phyloP scores from a whole-genome alignment of 176 grass and related monocot species.

The Oryza rufipogon region DNA sequence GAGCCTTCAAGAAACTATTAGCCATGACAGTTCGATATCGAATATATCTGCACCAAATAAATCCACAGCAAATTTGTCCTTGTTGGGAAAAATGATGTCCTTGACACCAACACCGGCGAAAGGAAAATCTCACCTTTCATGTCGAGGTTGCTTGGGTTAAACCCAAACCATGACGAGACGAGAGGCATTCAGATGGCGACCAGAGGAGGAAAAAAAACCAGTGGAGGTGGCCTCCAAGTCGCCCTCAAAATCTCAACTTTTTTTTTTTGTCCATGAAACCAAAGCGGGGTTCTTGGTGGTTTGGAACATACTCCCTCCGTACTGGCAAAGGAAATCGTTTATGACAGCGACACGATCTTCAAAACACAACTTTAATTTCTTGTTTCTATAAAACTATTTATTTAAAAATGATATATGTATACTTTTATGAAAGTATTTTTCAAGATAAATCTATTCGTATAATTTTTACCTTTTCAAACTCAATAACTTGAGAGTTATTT shows the following conservation, averaged over 20 bases:
- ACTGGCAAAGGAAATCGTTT: too few relatives aligned
- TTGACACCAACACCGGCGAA: constrained; percentile 1
- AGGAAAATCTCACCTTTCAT: constrained; percentile 33
- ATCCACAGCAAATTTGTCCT: not conserved
- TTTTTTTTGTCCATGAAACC: constrained; percentile 32
- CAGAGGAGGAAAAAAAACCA: not conserved
- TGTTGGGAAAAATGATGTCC: constrained; percentile 11
- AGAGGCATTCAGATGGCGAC: constrained; percentile 38
- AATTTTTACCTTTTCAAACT: too few relatives aligned
- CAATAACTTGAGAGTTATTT: too few relatives aligned
- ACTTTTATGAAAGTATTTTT: too few relatives aligned
- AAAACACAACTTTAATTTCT: too few relatives aligned
- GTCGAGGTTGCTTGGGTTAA: constrained; percentile 47
- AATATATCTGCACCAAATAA: not conserved
- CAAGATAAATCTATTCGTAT: too few relatives aligned
- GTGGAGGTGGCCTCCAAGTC: constrained; percentile 48
- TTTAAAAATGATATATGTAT: too few relatives aligned
- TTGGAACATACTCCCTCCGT: not conserved
- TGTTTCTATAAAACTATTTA: too few relatives aligned
- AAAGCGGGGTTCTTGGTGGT: not conserved
- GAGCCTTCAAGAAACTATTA: not conserved
- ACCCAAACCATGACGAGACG: constrained; percentile 33
- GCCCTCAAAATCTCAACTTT: constrained; percentile 24
- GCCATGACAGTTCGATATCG: not conserved
- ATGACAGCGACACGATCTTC: too few relatives aligned